phyloP scores from a whole-genome alignment of 768 basidiomycete species.

The Sarcodon aspratus region DNA sequence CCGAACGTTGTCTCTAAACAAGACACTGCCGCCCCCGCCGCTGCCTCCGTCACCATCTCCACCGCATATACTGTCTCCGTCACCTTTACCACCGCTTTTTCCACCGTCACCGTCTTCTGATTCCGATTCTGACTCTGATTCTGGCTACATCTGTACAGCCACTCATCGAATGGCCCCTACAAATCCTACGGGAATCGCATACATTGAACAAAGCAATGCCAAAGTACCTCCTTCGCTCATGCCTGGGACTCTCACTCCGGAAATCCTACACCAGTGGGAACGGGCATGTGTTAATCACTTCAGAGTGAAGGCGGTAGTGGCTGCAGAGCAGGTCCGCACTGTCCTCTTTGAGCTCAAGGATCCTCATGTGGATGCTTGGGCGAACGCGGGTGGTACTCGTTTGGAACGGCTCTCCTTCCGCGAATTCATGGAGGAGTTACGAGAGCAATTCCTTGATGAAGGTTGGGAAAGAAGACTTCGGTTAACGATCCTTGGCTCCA shows the following conservation, averaged over 20 bases:
- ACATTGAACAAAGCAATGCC: background rate
- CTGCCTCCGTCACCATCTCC: too few species aligned
- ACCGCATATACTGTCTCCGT: too few species aligned
- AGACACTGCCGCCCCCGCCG: too few species aligned
- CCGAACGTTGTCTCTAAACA: too few species aligned
- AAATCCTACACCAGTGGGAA: background rate
- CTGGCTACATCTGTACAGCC: too few species aligned
- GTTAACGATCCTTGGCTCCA: background rate
- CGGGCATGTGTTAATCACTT: background rate
- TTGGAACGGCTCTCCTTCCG: background rate
- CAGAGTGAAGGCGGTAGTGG: background rate
- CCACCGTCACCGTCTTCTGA: too few species aligned
- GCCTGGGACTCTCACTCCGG: background rate
- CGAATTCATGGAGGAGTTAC: background rate
- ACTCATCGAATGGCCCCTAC: too few species aligned
- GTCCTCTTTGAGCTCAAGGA: background rate
- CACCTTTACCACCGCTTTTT: too few species aligned
- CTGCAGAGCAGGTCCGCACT: background rate
- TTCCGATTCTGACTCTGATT: too few species aligned
- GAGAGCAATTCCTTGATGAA: background rate
- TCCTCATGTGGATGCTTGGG: background rate
- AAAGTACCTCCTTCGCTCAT: background rate
- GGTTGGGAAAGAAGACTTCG: background rate
- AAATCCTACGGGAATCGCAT: too few species aligned
- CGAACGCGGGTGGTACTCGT: background rate